Conservation (phyloP, 148 eudicot species). For the Vaccinium vitisidaea region DNA sequence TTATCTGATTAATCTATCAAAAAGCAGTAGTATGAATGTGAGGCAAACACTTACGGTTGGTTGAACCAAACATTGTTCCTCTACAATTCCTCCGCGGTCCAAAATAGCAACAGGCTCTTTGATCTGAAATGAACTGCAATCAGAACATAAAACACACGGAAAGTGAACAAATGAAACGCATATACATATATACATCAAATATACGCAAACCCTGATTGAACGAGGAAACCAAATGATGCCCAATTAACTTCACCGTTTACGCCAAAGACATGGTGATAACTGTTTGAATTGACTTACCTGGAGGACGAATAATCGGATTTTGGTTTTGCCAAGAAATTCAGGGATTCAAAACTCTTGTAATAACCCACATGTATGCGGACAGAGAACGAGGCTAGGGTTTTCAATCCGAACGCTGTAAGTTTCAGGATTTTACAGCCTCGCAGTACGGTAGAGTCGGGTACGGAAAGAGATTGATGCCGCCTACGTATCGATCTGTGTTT, state of each 20-base stretch:
- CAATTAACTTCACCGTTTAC: background rate
- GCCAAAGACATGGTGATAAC: background rate
- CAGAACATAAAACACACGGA: background rate
- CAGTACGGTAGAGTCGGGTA: no score
- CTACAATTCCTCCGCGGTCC: background rate
- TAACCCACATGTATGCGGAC: background rate
- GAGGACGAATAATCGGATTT: background rate
- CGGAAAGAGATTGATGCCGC: conserved; percentile 4
- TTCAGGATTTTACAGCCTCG: background rate
- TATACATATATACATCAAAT: background rate
- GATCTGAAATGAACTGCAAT: conserved; percentile 10
- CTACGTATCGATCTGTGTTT: background rate
- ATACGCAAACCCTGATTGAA: background rate
- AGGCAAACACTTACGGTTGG: conserved; percentile 37
- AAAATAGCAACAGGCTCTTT: background rate
- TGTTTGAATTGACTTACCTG: background rate
- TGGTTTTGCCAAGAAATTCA: background rate
- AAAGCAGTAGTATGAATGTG: background rate
- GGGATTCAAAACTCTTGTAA: background rate
- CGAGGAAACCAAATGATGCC: background rate
- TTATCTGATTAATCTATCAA: background rate
- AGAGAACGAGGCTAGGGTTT: conserved; percentile 10
- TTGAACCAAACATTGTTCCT: conserved; percentile 50
- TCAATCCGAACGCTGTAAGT: background rate
- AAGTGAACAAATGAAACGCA: background rate